Base-by-base conservation (phyloP, 371 early-diverging fungal genomes). In the Mucor velutinosus region DNA sequence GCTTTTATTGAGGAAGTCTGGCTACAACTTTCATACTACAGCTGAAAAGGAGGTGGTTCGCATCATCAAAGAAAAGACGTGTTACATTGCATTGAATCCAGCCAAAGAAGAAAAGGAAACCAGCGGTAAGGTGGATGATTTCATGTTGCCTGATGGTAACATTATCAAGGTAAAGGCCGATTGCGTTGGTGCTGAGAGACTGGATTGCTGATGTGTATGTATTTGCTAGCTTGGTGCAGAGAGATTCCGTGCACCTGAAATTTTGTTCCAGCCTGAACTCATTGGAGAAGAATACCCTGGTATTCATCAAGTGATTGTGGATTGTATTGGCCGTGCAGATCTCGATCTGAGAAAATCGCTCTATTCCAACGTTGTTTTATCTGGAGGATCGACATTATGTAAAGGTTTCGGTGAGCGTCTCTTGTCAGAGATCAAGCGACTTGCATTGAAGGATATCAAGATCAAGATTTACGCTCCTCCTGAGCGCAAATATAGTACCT, bases 401-500 rank as follows among this genome's bases (percentile, higher is more conserved):
- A 79, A 73, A 71, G 76, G 76, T 70, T 67, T 69, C 43, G 58
- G 53, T 63, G 97, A 97, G 71, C 92, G 99, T 49, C 74, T 98
- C 76, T 84, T 97, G 75, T 75, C 85, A 58, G 99, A 98, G 80
- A 84, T 96, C 67, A 93, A 93, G 59, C 86, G 88, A 67, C 79
- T 93, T 64, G 93, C 96, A 30, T 80, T 93, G 65, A 89, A 87
- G 66, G 96, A 97, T 75, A 86, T 92, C 75, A 97, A 97, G 82
- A 93, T 98, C 78, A 96, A 95, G 78, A 95, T 98, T 69, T 93
- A 89, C 67, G 97, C 97, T 23, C 97, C 97, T 29, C 97, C 97
- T 43, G 97, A 98, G 79, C 91, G 99, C 67, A 97, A 96, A 81
- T 98, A 95, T 81, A 92, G 94, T 59, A 96, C 96, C 25, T 98